Evolutionary conservation across 2,329 filamentous ascomycete species (phyloP), one percentile per base, ranked within the genome.

Genomic region (Sporothrix brunneoviolacea): DNA sequence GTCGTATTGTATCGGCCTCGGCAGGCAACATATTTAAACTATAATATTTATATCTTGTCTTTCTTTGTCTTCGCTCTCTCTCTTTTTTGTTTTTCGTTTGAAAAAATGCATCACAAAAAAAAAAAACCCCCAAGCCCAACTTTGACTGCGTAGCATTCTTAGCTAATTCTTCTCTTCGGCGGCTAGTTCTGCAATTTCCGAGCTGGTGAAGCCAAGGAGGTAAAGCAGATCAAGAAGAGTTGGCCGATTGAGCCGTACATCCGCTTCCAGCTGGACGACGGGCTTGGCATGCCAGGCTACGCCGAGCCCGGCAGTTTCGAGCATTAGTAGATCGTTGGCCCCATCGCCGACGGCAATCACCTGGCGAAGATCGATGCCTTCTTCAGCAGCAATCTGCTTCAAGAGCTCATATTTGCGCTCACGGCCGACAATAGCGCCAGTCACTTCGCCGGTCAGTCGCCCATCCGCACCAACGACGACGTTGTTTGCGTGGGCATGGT

Each of bases 401-500:
- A 93, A 73, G 28, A 91, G 73, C 55, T 85, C 79, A 16, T 79
- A 75, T 70, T 93, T 93, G 63, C 82, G 78, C 69, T 88, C 79
- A 50, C 81, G 84, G 61, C 90, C 83, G 9, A 93, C 84, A 49
- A 93, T 90, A 18, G 76, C 71, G 7, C 84, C 84, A 44, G 79
- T 72, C 2, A 90, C 75, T 61, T 89, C 83, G 19, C 88, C 88
- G 0, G 86, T 91, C 36, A 93, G 69, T 24, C 70, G 73, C 13
- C 71, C 73, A 32, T 70, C 70, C 32, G 77, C 71, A 54, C 82
- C 80, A 15, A 85, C 73, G 15, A 83, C 77, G 0, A 91, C 84
- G 60, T 91, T 83, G 66, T 98, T 98, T 36, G 93, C 93, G 64
- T 85, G 82, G 0, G 88, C 90, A 62, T 95, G 83, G 66, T 97